Conservation (phyloP, 2,329 filamentous ascomycete genomes). For the Monosporascus sp. region DNA sequence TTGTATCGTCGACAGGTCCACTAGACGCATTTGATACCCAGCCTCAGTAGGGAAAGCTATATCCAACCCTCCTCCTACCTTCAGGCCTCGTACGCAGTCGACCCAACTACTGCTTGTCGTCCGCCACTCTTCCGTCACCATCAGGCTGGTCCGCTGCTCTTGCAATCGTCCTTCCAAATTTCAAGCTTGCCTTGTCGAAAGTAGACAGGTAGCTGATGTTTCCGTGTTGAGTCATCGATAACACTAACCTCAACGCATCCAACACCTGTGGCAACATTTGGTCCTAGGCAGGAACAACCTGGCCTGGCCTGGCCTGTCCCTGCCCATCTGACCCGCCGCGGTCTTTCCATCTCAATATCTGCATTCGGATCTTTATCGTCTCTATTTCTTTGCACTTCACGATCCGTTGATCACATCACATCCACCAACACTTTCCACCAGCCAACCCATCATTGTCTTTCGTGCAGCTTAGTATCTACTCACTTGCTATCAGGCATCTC, state of each 20-base stretch:
- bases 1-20: constrained; percentile 1
- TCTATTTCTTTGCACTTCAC: constrained; percentile 6
- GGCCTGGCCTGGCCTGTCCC: constrained; percentile 1
- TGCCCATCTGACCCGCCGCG: background rate
- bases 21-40: too few relatives aligned
- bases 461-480: constrained; percentile 20
- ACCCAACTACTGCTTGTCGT: background rate
- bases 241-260: too few relatives aligned
- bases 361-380: constrained; percentile 12
- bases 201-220: background rate
- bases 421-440: background rate
- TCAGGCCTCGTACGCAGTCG: background rate
- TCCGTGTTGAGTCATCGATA: too few relatives aligned
- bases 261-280: background rate
- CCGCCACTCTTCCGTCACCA: background rate
- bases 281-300: constrained; percentile 1
- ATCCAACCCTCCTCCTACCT: constrained; percentile 6
- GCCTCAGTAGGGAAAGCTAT: too few relatives aligned
- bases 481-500: constrained; percentile 26
- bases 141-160: background rate
- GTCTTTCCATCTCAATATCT: constrained; percentile 7
- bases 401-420: constrained; percentile 1
- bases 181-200: background rate
- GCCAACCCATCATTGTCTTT: constrained; percentile 9
- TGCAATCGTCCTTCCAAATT: background rate